phyloP scores from a whole-genome alignment of 495 filamentous ascomycete genomes.

The Xylaria bambusicola region DNA sequence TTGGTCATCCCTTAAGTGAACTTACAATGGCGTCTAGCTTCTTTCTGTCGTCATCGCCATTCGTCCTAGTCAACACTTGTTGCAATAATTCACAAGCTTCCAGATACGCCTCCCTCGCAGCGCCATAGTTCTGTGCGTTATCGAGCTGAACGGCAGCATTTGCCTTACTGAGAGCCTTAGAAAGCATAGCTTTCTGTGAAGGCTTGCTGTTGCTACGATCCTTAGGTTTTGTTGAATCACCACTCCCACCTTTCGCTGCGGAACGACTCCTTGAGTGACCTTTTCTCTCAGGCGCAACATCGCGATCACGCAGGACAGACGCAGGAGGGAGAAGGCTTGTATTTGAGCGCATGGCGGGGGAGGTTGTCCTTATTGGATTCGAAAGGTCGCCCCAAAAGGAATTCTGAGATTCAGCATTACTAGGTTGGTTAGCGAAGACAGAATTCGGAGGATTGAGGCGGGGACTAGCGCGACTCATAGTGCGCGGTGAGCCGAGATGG shows the following conservation, averaged over 20 bases:
- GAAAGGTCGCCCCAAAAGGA: slow-evolving; percentile 24
- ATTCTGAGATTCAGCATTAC: slow-evolving; percentile 24
- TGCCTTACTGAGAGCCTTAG: slow-evolving; percentile 88
- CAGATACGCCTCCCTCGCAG: slow-evolving; percentile 86
- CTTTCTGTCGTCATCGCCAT: slow-evolving; percentile 77
- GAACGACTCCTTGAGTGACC: slow-evolving; percentile 54
- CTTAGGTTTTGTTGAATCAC: slow-evolving; percentile 37
- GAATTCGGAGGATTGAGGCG: slow-evolving; percentile 14
- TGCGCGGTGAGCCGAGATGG: slow-evolving; percentile 17
- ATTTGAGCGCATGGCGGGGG: slow-evolving; percentile 20
- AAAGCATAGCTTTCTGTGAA: slow-evolving; percentile 94
- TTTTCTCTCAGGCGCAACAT: slow-evolving; percentile 32
- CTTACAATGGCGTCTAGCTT: slow-evolving; percentile 94
- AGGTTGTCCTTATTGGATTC: slow-evolving; percentile 12
- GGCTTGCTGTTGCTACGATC: slow-evolving; percentile 41
- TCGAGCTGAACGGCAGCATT: slow-evolving; percentile 94
- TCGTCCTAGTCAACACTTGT: slow-evolving; percentile 82
- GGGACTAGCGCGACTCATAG: slow-evolving; percentile 23
- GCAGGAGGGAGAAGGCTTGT: slow-evolving; percentile 26
- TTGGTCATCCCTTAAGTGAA: too few relatives aligned
- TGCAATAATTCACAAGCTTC: slow-evolving; percentile 88
- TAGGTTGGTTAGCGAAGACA: slow-evolving; percentile 10
- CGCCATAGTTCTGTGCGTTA: slow-evolving; percentile 91
- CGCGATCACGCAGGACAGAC: slow-evolving; percentile 23
- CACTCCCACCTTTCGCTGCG: slow-evolving; percentile 44